These are phyloP conservation scores for Cardiospermum halicacabum DNA, from an alignment of 345 rosid genomes.

Conservation along the genomic window DNA sequence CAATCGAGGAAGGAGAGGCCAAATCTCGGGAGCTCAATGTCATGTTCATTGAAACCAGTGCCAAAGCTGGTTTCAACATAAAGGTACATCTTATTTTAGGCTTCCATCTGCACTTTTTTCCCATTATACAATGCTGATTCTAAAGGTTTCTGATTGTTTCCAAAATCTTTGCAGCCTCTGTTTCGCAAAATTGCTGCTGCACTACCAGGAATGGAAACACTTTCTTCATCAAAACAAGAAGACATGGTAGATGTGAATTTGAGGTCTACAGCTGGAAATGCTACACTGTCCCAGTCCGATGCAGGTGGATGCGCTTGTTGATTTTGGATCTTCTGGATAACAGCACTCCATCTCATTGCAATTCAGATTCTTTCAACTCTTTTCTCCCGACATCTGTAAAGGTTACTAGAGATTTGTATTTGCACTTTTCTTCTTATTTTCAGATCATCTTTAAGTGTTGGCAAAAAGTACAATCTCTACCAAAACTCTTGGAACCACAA, in stretches of 20 bases:
- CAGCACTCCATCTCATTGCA: background rate
- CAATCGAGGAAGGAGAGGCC: constrained; percentile 33
- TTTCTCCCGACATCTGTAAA: constrained; percentile 2
- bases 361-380: background rate
- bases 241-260: constrained; percentile 95
- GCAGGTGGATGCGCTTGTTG: constrained; percentile 81
- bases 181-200: constrained; percentile 91
- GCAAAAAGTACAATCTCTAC: background rate
- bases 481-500: constrained; percentile 1
- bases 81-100: constrained; percentile 27
- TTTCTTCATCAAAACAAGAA: constrained; percentile 85
- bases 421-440: background rate
- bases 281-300: constrained; percentile 61
- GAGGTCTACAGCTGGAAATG: constrained; percentile 57
- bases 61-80: constrained; percentile 26
- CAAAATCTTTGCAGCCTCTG: constrained; percentile 61
- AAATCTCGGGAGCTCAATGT: constrained; percentile 24
- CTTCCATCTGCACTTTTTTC: background rate
- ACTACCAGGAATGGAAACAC: constrained; percentile 89
- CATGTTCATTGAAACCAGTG: constrained; percentile 30
- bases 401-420: background rate
- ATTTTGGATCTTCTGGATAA: constrained; percentile 6
- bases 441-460: background rate
- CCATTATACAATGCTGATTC: too few relatives aligned
- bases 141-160: too few relatives aligned